Conservation (phyloP, 768 basidiomycete genomes). For the Clathrus columnatus region DNA sequence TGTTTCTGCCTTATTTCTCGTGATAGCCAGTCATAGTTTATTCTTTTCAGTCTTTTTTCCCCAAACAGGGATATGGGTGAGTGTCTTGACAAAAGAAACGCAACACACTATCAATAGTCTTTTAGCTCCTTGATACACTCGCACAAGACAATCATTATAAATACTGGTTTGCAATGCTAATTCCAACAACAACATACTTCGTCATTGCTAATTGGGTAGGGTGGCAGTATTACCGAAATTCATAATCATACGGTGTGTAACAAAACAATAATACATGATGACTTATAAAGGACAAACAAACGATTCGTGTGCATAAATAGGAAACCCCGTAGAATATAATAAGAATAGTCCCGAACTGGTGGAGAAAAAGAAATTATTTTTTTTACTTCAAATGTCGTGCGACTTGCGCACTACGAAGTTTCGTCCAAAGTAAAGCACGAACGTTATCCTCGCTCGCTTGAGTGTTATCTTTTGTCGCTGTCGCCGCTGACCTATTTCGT, state of each 20-base stretch:
- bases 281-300: background rate
- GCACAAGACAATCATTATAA: slow-evolving; percentile 82
- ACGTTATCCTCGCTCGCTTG: background rate
- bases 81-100: slow-evolving; percentile 19
- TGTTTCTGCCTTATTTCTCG: slow-evolving; percentile 43
- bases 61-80: slow-evolving; percentile 39
- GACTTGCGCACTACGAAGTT: slow-evolving; percentile 3
- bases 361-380: background rate
- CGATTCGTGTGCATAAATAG: background rate
- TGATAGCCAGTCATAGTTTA: slow-evolving; percentile 50
- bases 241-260: slow-evolving; percentile 33
- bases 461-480: background rate
- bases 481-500: too few species aligned
- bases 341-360: too few species aligned
- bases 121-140: slow-evolving; percentile 59
- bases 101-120: background rate
- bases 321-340: too few species aligned
- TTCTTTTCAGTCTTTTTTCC: slow-evolving; percentile 60
- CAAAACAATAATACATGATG: background rate
- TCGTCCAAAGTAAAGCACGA: slow-evolving; percentile 3
- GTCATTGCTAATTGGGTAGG: slow-evolving; percentile 98
- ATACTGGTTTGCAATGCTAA: slow-evolving; percentile 68
- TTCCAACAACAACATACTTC: slow-evolving; percentile 80
- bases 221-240: slow-evolving; percentile 95
- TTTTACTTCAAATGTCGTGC: background rate